phyloP scores from a whole-genome alignment of 768 basidiomycete species.

The Tephrocybe sp. region DNA sequence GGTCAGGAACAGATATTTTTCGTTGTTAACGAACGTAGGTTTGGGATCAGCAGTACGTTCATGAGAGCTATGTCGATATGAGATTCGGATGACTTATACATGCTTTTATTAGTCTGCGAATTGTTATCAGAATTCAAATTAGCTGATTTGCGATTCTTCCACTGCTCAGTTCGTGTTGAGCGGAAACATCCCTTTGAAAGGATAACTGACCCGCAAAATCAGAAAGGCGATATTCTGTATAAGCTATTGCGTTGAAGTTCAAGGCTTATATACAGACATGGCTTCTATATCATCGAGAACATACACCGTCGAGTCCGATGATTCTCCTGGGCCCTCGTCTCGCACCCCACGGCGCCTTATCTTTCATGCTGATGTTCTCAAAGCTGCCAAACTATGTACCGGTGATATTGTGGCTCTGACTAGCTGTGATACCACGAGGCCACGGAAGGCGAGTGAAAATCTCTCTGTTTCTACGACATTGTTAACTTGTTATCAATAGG shows the following conservation, averaged over 20 bases:
- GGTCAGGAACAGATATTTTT: too few species aligned
- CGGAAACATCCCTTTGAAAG: too few species aligned
- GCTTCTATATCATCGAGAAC: constrained; percentile 30
- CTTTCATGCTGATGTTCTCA: constrained; percentile 62
- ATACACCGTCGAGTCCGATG: constrained; percentile 41
- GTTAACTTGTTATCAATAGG: constrained; percentile 34
- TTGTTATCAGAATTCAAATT: too few species aligned
- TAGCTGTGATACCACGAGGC: constrained; percentile 30
- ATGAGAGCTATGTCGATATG: too few species aligned
- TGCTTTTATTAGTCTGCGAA: too few species aligned
- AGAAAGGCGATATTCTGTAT: not conserved
- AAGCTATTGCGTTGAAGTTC: not conserved
- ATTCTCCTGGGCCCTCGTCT: constrained; percentile 33
- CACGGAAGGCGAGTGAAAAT: constrained; percentile 24
- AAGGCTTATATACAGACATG: constrained; percentile 7
- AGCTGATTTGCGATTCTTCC: too few species aligned
- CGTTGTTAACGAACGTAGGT: too few species aligned
- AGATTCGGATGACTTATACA: too few species aligned
- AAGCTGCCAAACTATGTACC: constrained; percentile 58
- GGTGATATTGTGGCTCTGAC: constrained; percentile 68
- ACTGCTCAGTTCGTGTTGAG: too few species aligned
- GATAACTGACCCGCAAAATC: not conserved
- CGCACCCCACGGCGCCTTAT: constrained; percentile 65
- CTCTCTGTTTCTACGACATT: constrained; percentile 3
- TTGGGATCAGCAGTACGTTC: too few species aligned